Base-by-base conservation (phyloP, 176 grass and related monocot species). In the Urochloa ruziziensis region DNA sequence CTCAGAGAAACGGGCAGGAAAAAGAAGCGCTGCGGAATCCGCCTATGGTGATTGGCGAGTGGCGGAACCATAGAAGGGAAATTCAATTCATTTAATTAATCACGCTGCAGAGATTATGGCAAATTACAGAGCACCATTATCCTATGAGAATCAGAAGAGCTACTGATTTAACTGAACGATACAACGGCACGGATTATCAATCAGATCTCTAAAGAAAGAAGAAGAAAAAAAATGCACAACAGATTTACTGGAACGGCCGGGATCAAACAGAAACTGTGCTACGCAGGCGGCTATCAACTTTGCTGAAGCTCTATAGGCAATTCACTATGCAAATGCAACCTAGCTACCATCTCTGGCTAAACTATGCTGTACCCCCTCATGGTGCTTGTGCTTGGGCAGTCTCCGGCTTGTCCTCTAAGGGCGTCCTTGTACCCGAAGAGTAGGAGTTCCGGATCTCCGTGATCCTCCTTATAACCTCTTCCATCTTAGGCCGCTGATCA, bases 401-500 rank as follows among this genome's bases (percentile, higher is more conserved):
- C 37, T 93, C 77, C 23, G 68, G 73, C 47, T 62, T 91, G 48
- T 89, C 89, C 51, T 97, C 92, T 3, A 78, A 80, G n/a, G 93
- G 91, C 9, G 81, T 88, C 30, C 80, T 70, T 9, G 88, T 80
- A 67, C 84, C 93, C 0, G 96, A 81, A 4, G 79, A 94, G 62
- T 87, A 88, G 14, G 86, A 84, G 77, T 66, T 79, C 24, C 87
- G 81, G 82, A 99, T 80, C 10, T 85, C 96, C 36, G 59, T 27
- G 4, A 96, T 96, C 93, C 86, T 90, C 53, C 81, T 86, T 75
- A 94, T 84, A 76, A 96, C 93, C 71, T 96, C 96, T 5, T 99
- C 93, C 89, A 99, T 99, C 33, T 79, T 96, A 0, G 91, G 96
- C 63, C 96, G 86, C 83, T 91, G 88, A 6, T 99, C 96, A 0